These are phyloP conservation scores for Baorangia bicolor DNA, from an alignment of 768 basidiomycete species.

Conservation along the genomic window DNA sequence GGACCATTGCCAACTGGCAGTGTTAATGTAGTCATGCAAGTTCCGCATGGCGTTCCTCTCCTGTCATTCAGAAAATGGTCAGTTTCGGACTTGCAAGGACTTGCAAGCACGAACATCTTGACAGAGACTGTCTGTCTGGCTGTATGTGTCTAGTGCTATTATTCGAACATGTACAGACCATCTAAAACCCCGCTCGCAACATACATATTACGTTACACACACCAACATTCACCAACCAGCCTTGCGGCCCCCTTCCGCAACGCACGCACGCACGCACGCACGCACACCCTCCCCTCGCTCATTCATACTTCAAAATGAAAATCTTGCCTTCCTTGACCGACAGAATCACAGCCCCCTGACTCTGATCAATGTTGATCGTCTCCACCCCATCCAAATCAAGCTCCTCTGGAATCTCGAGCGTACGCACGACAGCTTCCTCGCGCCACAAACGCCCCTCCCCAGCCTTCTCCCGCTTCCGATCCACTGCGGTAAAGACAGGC, in stretches of 20 bases:
- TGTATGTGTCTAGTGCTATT: background rate
- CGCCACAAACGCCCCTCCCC: conserved; percentile 21
- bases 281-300: background rate
- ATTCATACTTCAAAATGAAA: conserved; percentile 69
- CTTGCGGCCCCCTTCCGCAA: too few relatives aligned
- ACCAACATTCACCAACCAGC: too few relatives aligned
- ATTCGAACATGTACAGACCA: background rate
- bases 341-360: conserved; percentile 69
- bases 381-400: conserved; percentile 64
- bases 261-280: too few relatives aligned
- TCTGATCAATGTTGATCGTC: conserved; percentile 78
- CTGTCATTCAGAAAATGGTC: background rate
- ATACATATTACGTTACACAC: background rate
- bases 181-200: background rate
- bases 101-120: too few relatives aligned
- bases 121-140: background rate
- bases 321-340: conserved; percentile 67
- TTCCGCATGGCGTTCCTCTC: background rate
- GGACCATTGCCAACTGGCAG: background rate
- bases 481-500: conserved; percentile 35
- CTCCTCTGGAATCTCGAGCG: conserved; percentile 62
- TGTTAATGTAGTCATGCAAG: background rate
- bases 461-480: conserved; percentile 16
- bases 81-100: too few relatives aligned
- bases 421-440: conserved; percentile 51